Conservation (phyloP, 2,329 filamentous ascomycete species). For the Colletotrichum godetiae region DNA sequence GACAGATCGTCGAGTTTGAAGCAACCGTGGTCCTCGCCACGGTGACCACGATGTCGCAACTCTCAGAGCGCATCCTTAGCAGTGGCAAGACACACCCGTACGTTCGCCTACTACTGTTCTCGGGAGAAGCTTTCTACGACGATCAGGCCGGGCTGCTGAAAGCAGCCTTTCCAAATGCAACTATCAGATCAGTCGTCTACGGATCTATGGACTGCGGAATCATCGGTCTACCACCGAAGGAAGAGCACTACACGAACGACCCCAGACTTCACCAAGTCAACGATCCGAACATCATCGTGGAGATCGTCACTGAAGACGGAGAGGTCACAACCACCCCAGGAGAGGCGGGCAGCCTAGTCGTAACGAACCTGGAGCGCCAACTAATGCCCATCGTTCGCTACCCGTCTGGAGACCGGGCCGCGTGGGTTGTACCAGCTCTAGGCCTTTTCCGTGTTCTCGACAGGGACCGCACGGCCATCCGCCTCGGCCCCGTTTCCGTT, state of each 20-base stretch:
- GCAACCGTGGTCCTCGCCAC: constrained; percentile 22
- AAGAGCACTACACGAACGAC: constrained; percentile 17
- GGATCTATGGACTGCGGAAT: constrained; percentile 31
- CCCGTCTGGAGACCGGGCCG: constrained; percentile 27
- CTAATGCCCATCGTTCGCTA: constrained; percentile 33
- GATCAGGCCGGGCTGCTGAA: constrained; percentile 18
- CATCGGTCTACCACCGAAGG: constrained; percentile 23
- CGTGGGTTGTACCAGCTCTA: constrained; percentile 22
- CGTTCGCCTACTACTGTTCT: constrained; percentile 28
- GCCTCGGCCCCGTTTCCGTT: constrained; percentile 27
- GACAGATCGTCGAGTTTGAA: constrained; percentile 24
- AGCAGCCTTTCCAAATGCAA: constrained; percentile 24
- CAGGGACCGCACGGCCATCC: constrained; percentile 32
- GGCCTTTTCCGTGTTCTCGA: constrained; percentile 30
- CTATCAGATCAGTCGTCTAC: constrained; percentile 19
- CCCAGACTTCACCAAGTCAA: constrained; percentile 27
- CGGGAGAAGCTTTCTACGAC: constrained; percentile 29
- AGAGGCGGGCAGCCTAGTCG: constrained; percentile 19
- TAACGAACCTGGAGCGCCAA: constrained; percentile 26
- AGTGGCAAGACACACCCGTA: constrained; percentile 1
- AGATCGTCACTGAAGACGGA: constrained; percentile 26
- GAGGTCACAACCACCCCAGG: background rate
- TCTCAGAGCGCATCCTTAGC: constrained; percentile 12
- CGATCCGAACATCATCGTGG: constrained; percentile 22
- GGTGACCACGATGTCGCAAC: constrained; percentile 25